Base-by-base conservation (phyloP, 1,284 basidiomycete species). In the Sanguinoderma infundibulare region DNA sequence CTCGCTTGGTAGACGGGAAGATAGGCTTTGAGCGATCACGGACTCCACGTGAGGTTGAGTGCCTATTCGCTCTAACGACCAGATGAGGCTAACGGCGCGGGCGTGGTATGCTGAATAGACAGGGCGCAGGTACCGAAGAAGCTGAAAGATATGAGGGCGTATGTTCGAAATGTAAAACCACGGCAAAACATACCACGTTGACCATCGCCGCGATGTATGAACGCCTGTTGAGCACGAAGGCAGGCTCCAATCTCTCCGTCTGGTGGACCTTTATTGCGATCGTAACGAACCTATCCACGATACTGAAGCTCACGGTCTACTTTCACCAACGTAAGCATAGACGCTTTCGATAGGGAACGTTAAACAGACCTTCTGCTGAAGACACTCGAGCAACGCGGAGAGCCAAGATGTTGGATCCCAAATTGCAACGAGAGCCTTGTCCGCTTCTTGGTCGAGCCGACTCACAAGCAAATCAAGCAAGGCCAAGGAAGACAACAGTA, bases 31-130 rank as follows among this genome's bases (percentile, higher is more conserved):
- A 0, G 93, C 85, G 44, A 96, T 76, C 53, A 92, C 88, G 2
- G 91, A 87, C 71, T 95, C 92, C 12, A 95, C 84, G 70, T 92
- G 84, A 35, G 84, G 81, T 30, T 82, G 79, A 3, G 81, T 78
- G 12, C 89, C 86, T 2, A 85, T 79, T 24, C 81, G 82, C 70
- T 95, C 90, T 22, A 98, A 75, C 0, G 84, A 83, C 95, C 96
- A 98, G 17, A 98, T 82, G n/a, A 98, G 79, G 69, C 84, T 89
- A 22, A 94, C 91, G 6, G 92, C 87, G 26, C 94, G 89, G 44
- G 87, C 84, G 73, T 98, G 96, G 72, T 94, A 96, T 0, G 85
- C 79, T 1, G 89, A 81, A 67, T 78, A 86, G 24, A 87, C 76
- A 0, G 87, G 84, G 6, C 84, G 83, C 22, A 98, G 82, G 73